Evolutionary conservation across 2,329 filamentous ascomycete species (phyloP).

Genomic region (Paramyrothecium roridum): DNA sequence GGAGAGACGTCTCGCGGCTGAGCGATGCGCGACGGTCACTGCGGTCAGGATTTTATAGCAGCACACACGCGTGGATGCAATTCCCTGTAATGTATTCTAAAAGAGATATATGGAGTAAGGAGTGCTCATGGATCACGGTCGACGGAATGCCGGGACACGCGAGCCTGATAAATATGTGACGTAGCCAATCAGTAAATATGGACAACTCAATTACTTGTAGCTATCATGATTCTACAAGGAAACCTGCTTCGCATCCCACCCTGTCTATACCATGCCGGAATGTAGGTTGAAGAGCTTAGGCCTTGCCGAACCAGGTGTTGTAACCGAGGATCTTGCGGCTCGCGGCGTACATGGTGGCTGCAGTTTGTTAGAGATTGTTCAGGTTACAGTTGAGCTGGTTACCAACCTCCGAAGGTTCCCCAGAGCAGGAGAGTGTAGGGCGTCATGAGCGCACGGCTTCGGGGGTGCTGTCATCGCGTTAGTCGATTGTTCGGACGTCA

Average conservation of each 20-base stretch:
- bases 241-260: background rate
- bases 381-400: background rate
- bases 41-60: conserved; percentile 6
- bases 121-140: background rate
- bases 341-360: conserved; percentile 67
- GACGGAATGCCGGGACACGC: background rate
- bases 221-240: conserved; percentile 11
- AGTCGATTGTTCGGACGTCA: background rate
- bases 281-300: conserved; percentile 29
- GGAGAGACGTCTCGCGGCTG: conserved; percentile 8
- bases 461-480: conserved; percentile 48
- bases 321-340: conserved; percentile 70
- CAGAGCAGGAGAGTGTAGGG: conserved; percentile 67
- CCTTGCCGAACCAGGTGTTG: conserved; percentile 72
- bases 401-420: conserved; percentile 61
- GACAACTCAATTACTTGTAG: conserved; percentile 15
- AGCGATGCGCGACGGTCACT: background rate
- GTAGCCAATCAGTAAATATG: conserved; percentile 12
- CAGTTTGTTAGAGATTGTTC: background rate
- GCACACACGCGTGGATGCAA: conserved; percentile 17
- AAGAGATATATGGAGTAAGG: background rate
- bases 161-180: background rate
- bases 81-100: background rate
- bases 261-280: background rate
- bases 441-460: conserved; percentile 62